Conservation (phyloP, 1,284 basidiomycete genomes). For the Apiotrichum porosum region DNA sequence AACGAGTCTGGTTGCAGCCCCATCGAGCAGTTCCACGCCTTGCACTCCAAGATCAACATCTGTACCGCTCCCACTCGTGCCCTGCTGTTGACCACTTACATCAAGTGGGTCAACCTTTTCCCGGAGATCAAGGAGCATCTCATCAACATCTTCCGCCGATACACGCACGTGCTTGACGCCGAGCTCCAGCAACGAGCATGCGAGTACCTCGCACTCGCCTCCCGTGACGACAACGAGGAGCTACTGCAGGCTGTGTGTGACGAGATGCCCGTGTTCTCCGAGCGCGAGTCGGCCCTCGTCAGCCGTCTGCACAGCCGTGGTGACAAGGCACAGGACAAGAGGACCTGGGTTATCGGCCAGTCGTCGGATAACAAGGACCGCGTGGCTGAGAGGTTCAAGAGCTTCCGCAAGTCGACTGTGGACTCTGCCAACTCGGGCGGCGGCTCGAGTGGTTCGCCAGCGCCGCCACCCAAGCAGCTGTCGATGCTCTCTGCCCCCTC, state of each 20-base stretch:
- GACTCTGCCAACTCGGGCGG: slow-evolving; percentile 43
- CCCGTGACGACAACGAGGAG: slow-evolving; percentile 78
- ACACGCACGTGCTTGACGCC: slow-evolving; percentile 93
- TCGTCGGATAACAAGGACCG: slow-evolving; percentile 82
- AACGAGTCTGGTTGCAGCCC: slow-evolving; percentile 91
- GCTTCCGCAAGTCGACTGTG: slow-evolving; percentile 46
- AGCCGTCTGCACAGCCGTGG: slow-evolving; percentile 81
- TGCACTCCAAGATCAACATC: slow-evolving; percentile 93
- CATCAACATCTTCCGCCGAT: slow-evolving; percentile 93
- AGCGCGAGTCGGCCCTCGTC: slow-evolving; percentile 83
- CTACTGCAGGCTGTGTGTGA: slow-evolving; percentile 91
- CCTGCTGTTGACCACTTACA: slow-evolving; percentile 89
- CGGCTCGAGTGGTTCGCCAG: neutral
- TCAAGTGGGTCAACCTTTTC: slow-evolving; percentile 94
- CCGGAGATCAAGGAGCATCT: slow-evolving; percentile 96
- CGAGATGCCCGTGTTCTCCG: slow-evolving; percentile 98
- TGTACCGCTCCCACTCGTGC: slow-evolving; percentile 89
- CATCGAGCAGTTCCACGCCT: slow-evolving; percentile 85
- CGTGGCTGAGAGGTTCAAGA: slow-evolving; percentile 56
- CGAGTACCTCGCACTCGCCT: slow-evolving; percentile 85
- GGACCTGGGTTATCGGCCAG: slow-evolving; percentile 92
- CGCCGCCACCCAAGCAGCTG: slow-evolving; percentile 9
- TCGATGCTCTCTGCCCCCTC: neutral
- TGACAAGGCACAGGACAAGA: slow-evolving; percentile 83
- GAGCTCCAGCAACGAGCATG: slow-evolving; percentile 98